phyloP scores from a whole-genome alignment of 805 yeast species.

The Saturnispora kantuleensis region DNA sequence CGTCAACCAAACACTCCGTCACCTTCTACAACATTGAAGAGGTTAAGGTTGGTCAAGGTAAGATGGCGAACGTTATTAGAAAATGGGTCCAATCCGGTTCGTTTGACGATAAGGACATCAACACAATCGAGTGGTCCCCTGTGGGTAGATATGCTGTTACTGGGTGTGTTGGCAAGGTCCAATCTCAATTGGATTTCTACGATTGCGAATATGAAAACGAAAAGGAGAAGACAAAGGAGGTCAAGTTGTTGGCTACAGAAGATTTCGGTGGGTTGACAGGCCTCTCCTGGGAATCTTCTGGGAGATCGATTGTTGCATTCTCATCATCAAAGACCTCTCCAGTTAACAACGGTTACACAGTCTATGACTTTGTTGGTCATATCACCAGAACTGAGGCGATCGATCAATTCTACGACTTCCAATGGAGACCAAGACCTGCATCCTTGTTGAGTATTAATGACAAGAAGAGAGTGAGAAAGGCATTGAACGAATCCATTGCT shows the following conservation, averaged over 20 bases:
- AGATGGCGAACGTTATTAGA: slow-evolving; percentile 15
- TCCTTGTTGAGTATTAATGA: slow-evolving; percentile 66
- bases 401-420: slow-evolving; percentile 78
- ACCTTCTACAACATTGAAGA: slow-evolving; percentile 79
- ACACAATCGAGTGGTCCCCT: slow-evolving; percentile 82
- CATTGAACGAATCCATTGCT: slow-evolving; percentile 78
- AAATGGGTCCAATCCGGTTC: slow-evolving; percentile 46
- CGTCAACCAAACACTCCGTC: slow-evolving; percentile 46
- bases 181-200: slow-evolving; percentile 70
- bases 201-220: slow-evolving; percentile 78
- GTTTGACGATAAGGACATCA: slow-evolving; percentile 34
- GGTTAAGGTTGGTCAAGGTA: slow-evolving; percentile 29
- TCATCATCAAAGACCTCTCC: slow-evolving; percentile 78
- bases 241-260: slow-evolving; percentile 50
- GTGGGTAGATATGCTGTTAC: slow-evolving; percentile 73
- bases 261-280: slow-evolving; percentile 73
- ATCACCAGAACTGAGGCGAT: slow-evolving; percentile 63
- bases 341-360: slow-evolving; percentile 82
- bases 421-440: slow-evolving; percentile 97
- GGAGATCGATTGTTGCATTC: slow-evolving; percentile 82
- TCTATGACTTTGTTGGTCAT: slow-evolving; percentile 78
- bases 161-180: slow-evolving; percentile 32
- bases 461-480: slow-evolving; percentile 83
- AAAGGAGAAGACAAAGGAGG: slow-evolving; percentile 34
- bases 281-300: slow-evolving; percentile 91